phyloP scores from a whole-genome alignment of 257 asterid species.

The Solanum chiquidenum region DNA sequence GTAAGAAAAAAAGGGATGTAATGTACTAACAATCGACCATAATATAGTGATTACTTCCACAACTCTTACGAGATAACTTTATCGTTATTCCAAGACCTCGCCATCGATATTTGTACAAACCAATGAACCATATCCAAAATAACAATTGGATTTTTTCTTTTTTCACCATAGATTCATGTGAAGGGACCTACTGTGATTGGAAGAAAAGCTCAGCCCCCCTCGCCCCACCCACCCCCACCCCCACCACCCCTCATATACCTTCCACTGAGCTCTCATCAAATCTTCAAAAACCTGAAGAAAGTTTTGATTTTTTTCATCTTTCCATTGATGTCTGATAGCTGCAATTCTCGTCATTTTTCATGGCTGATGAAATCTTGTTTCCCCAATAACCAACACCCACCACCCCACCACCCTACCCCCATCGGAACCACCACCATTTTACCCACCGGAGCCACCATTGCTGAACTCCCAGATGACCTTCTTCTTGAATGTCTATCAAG shows the following conservation, averaged over 20 bases:
- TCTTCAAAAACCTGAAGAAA: neutral
- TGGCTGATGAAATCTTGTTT: conserved; percentile 88
- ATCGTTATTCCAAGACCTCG: neutral
- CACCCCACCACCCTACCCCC: conserved; percentile 13
- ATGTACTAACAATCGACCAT: too few relatives aligned
- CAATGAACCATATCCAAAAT: neutral
- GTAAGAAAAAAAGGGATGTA: too few relatives aligned
- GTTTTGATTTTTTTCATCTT: neutral
- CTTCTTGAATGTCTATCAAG: conserved; percentile 73
- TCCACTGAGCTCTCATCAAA: neutral
- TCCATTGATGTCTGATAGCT: conserved; percentile 27
- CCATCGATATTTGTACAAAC: neutral
- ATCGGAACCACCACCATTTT: conserved; percentile 6
- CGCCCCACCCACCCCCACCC: too few relatives aligned
- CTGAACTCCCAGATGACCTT: conserved; percentile 74
- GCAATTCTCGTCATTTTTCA: conserved; percentile 71
- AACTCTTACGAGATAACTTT: too few relatives aligned
- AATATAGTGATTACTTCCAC: too few relatives aligned
- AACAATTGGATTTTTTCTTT: neutral
- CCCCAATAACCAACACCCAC: conserved; percentile 45
- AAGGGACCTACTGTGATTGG: neutral
- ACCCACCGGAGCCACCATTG: conserved; percentile 29
- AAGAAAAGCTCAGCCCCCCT: neutral
- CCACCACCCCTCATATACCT: neutral
- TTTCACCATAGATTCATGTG: neutral